Evolutionary conservation across 1,284 basidiomycete species (phyloP).

Genomic region (Hemileia vastatrix): DNA sequence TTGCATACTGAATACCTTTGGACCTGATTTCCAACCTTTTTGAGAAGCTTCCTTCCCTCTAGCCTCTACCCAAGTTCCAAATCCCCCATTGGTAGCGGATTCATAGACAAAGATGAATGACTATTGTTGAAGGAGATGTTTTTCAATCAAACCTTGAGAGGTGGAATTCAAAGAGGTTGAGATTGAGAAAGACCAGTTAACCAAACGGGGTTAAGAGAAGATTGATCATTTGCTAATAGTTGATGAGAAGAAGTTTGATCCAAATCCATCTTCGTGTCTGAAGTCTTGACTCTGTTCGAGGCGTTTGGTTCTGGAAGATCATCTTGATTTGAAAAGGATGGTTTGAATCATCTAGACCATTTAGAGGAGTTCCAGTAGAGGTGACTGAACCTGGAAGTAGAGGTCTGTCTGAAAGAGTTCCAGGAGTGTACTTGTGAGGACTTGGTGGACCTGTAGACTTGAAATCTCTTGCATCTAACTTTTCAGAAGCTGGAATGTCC

Average conservation of each 20-base stretch:
- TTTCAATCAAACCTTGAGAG: constrained; percentile 35
- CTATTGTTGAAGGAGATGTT: no score
- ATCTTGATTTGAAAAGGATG: not conserved
- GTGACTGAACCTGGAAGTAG: not conserved
- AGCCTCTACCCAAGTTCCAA: no score
- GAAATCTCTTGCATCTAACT: no score
- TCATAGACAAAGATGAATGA: no score
- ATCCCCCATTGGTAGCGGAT: no score
- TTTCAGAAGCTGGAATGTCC: no score
- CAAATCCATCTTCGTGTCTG: constrained; percentile 32
- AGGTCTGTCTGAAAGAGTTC: not conserved
- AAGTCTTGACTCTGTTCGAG: constrained; percentile 30
- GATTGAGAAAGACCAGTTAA: constrained; percentile 30
- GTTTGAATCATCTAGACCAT: not conserved
- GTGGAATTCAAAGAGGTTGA: constrained; percentile 24
- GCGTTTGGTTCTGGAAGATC: constrained; percentile 29
- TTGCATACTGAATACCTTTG: constrained; percentile 41
- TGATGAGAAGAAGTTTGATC: constrained; percentile 27
- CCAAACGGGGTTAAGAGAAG: constrained; percentile 31
- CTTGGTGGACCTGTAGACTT: not conserved
- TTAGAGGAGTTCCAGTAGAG: not conserved
- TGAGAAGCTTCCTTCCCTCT: constrained; percentile 28
- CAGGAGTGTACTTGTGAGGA: not conserved
- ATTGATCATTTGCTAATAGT: constrained; percentile 26
- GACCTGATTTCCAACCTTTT: constrained; percentile 29